Evolutionary conservation across 2,329 filamentous ascomycete species (phyloP), one percentile per base, ranked within the genome.

Genomic region (Camptophora hylomeconis): DNA sequence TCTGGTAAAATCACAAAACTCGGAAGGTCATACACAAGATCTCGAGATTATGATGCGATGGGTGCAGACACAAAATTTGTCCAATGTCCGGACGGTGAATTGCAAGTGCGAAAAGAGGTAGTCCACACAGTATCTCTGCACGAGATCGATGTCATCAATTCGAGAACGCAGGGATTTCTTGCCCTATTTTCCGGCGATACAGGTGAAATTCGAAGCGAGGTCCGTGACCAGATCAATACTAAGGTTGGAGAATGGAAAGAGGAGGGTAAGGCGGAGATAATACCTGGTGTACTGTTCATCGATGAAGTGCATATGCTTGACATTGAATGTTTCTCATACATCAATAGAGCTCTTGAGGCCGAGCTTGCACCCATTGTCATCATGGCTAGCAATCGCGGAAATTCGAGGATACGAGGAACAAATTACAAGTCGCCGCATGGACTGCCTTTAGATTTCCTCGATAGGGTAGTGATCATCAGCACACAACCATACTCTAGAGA

Each of bases 261-360:
- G 57, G 89, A 98, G 59, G 89, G 89, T 60, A 98, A 98, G 58
- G 89, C 89, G 3, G 86, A 92, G 59, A 95, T 98, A 31, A 84
- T 98, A 1, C 89, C 89, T 0, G 89, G 89, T 24, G 89, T 98
- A 5, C 64, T 98, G 5, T 98, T 98, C 65, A 92, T 98, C 48
- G 89, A 98, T 49, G 89, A 98, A 61, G 87, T 98, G 4, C 89
- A 98, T 65, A 95, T 98, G 87, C 80, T 98, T 33, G 89, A 98
- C 54, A 94, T 95, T 41, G 89, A 98, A 58, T 95, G 87, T 63
- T 98, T 93, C 65, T 92, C 84, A 24, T 98, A 92, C 64, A 79
- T 98, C 66, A 98, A 98, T 64, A 80, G 89, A 29, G 89, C 89
- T 1, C 67, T 98, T 24, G 89, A 98, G 58, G 83, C 86, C 36